Evolutionary conservation across 1,284 basidiomycete species (phyloP).

Genomic region (Cutaneotrichosporon mucoides): DNA sequence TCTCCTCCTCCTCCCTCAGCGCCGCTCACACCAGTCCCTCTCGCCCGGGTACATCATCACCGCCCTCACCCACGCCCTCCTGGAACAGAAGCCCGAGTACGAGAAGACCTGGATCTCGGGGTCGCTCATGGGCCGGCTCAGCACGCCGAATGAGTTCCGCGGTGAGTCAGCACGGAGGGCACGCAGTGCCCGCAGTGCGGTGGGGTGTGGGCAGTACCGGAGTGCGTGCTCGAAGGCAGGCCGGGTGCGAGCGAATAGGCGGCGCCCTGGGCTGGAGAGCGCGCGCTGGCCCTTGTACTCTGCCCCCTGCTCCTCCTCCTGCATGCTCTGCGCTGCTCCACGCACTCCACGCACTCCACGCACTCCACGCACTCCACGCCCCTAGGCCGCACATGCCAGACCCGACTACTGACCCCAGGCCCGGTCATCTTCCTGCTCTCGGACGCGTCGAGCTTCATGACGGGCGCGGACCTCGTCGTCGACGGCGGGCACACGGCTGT

Average conservation of each 20-base stretch:
- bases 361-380: no score
- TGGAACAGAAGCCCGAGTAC: conserved; percentile 20
- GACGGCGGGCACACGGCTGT: conserved; percentile 13
- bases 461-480: conserved; percentile 14
- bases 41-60: conserved; percentile 56
- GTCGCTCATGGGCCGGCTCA: conserved; percentile 13
- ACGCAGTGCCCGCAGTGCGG: no score
- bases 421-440: conserved; percentile 42
- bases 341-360: no score
- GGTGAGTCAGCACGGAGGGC: conserved; percentile 1
- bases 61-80: conserved; percentile 22
- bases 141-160: conserved; percentile 21
- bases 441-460: conserved; percentile 23
- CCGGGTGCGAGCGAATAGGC: no score
- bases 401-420: neutral
- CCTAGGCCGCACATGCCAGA: neutral
- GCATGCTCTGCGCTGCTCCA: no score
- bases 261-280: neutral
- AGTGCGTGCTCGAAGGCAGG: no score
- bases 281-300: no score
- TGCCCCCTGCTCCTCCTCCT: no score
- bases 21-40: neutral
- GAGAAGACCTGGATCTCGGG: conserved; percentile 21
- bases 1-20: neutral
- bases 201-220: no score